Evolutionary conservation across 2,329 filamentous ascomycete genomes (phyloP).

Genomic region (Fusarium graminum): DNA sequence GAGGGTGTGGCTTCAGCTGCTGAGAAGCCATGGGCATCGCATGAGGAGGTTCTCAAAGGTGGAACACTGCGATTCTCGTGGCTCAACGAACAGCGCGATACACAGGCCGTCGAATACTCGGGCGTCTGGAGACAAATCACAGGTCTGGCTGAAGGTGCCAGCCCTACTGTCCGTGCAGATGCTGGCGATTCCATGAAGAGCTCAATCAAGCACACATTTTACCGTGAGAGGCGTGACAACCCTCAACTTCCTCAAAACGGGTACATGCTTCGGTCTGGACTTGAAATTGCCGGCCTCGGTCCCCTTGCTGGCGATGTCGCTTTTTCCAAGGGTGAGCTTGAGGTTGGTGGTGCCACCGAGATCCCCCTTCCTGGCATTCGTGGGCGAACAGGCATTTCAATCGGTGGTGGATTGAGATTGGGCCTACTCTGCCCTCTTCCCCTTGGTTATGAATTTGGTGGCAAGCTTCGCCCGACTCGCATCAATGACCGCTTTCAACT

Average conservation of each 20-base stretch:
- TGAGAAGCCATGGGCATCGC: conserved; percentile 91
- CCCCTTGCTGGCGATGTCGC: conserved; percentile 87
- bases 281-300: conserved; percentile 90
- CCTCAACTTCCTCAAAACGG: conserved; percentile 86
- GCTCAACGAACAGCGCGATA: conserved; percentile 73
- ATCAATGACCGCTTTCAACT: conserved; percentile 96
- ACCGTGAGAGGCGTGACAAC: conserved; percentile 84
- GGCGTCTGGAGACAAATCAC: conserved; percentile 92
- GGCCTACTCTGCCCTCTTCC: conserved; percentile 88
- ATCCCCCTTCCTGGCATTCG: conserved; percentile 77
- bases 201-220: conserved; percentile 84
- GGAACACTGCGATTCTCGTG: conserved; percentile 82
- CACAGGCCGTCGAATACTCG: conserved; percentile 84
- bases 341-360: conserved; percentile 81
- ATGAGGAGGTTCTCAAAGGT: conserved; percentile 89
- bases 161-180: conserved; percentile 83
- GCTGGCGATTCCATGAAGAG: conserved; percentile 94
- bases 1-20: conserved; percentile 87
- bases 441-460: conserved; percentile 65
- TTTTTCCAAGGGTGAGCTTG: conserved; percentile 93
- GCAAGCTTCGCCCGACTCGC: conserved; percentile 74
- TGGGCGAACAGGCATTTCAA: conserved; percentile 80
- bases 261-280: conserved; percentile 80
- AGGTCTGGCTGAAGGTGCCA: conserved; percentile 79
- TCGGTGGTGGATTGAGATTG: conserved; percentile 84